Conservation (phyloP, 1,284 basidiomycete species). For the Cutaneotrichosporon cutaneum region DNA sequence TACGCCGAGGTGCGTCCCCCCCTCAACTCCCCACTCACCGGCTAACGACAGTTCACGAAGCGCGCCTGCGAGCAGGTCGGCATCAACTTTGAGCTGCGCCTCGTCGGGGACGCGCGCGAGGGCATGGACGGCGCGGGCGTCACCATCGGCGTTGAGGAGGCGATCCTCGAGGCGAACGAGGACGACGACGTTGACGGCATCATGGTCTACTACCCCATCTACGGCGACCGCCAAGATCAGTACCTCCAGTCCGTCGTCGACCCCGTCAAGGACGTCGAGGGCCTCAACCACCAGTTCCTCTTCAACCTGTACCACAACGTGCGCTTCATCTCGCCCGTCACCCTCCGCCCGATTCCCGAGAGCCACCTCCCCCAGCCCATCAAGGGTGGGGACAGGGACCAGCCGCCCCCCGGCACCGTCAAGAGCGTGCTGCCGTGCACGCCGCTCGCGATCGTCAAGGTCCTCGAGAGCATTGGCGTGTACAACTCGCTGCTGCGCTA, state of each 20-base stretch:
- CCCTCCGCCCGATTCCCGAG: conserved; percentile 48
- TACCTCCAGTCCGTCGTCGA: conserved; percentile 81
- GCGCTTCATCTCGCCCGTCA: conserved; percentile 59
- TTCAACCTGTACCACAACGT: conserved; percentile 97
- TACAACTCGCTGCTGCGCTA: conserved; percentile 91
- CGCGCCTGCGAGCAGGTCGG: conserved; percentile 88
- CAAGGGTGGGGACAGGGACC: conserved; percentile 30
- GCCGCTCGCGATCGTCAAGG: conserved; percentile 93
- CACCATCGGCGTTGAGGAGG: conserved; percentile 82
- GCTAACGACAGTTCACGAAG: conserved; percentile 65
- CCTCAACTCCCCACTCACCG: not conserved
- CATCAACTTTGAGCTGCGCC: conserved; percentile 77
- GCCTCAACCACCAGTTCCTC: conserved; percentile 91
- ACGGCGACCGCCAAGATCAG: conserved; percentile 76
- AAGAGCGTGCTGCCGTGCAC: conserved; percentile 88
- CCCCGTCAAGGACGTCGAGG: conserved; percentile 95
- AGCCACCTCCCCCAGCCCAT: conserved; percentile 39
- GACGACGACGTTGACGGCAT: conserved; percentile 85
- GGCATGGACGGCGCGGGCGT: conserved; percentile 55
- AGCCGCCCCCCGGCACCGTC: conserved; percentile 61
- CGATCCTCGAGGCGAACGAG: conserved; percentile 90
- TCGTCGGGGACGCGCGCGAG: conserved; percentile 60
- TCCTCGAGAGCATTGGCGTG: conserved; percentile 82
- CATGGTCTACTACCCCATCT: conserved; percentile 96
- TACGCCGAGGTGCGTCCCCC: conserved; percentile 67